Base-by-base conservation (phyloP, 1,284 basidiomycete species). In the Sanghuangporus sanghuang region DNA sequence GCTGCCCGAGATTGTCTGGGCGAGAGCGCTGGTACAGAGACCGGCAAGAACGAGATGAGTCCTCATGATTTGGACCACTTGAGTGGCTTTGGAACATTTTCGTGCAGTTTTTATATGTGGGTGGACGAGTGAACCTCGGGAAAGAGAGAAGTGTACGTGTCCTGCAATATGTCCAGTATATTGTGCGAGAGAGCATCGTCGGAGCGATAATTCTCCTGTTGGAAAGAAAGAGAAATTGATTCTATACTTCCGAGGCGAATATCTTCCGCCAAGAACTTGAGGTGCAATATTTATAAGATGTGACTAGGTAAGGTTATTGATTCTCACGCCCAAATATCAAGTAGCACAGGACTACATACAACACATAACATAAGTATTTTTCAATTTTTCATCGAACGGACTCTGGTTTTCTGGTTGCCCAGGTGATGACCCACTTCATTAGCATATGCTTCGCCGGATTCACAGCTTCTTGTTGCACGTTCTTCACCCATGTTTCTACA, bases 1-100 rank as follows among this genome's bases (percentile, higher is more conserved):
- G 63, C 74, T 75, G 12, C 82, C 82, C 8, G 74, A 73, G 55
- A 84, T 73, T 2, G 72, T 73, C 67, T 74, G 72, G 3, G 73
- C 72, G 14, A 67, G 54, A 8, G 69, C 71, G 21, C 65, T 46
- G 18, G 71, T 68, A n/a, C 62, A 64, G 23, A 71, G 55, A 35
- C 66, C 66, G 58, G 46, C 50, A 14, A 65, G 27, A 32, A 58
- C 35, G 11, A 40, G 12, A 35, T 62, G 57, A 35, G 27, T 48
- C 18, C 57, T n/a, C 62, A 63, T 63, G 35, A 40, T 42, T 58
- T 38, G 56, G 16, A 6, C 6, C 36, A 35, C 49, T 8, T 23
- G 27, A 18, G 38, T 23, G 2, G 12, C 23, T 23, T 52, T 27
- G 14, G 39, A 7, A 12, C 38, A 46, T 14, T 11, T 7, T 16